phyloP scores from a whole-genome alignment of 2,329 filamentous ascomycete species.

The Sarocladium oryzae region DNA sequence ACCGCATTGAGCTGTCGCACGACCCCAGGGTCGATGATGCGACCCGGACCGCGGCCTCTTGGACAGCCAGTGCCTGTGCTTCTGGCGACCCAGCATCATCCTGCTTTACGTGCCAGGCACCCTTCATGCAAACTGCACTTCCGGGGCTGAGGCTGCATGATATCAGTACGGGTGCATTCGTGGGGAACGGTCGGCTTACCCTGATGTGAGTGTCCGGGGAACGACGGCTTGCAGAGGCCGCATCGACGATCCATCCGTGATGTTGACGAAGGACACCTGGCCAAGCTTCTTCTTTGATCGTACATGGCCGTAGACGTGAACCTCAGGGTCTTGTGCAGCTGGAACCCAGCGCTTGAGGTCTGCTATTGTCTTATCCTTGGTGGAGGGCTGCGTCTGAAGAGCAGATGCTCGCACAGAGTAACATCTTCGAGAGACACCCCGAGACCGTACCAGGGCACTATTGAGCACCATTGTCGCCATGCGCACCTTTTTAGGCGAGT shows the following conservation, averaged over 20 bases:
- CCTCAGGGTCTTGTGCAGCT: slow-evolving; percentile 34
- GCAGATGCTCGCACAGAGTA: slow-evolving; percentile 28
- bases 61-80: no score
- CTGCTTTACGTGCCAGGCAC: slow-evolving; percentile 55
- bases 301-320: slow-evolving; percentile 70
- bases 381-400: slow-evolving; percentile 13
- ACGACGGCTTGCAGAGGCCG: slow-evolving; percentile 75
- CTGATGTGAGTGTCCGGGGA: slow-evolving; percentile 61
- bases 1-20: background rate
- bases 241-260: slow-evolving; percentile 82
- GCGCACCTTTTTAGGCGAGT: background rate
- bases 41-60: no score
- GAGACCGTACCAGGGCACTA: background rate
- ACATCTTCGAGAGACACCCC: slow-evolving; percentile 13
- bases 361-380: slow-evolving; percentile 41
- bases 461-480: background rate
- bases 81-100: background rate
- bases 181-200: slow-evolving; percentile 46
- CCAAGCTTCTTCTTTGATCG: slow-evolving; percentile 85
- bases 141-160: slow-evolving; percentile 67
- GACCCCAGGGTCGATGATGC: no score
- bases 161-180: background rate
- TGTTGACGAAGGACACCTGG: slow-evolving; percentile 70
- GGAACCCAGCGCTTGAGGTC: slow-evolving; percentile 49
- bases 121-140: slow-evolving; percentile 66